Evolutionary conservation across 106 monocot species (phyloP), one percentile per base, ranked within the genome.

Genomic region (Hemerocallis citrina): DNA sequence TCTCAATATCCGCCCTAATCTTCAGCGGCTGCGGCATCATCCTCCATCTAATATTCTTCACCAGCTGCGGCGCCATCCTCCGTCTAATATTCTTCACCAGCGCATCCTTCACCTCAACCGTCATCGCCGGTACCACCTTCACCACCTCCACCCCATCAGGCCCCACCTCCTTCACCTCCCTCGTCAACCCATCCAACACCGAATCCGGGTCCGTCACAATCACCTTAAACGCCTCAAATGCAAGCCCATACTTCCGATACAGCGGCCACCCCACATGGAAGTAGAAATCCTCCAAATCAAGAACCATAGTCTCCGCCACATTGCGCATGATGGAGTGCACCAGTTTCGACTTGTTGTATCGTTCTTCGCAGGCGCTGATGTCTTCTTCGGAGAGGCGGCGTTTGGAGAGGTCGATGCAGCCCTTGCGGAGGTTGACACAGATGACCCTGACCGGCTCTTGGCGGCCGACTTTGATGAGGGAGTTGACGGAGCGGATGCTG

Each of bases 281-380:
- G 25, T 87, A 87, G 15, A 87, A 62, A 47, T 87, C 79, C 78
- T 86, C 81, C 11, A 86, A 75, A 52, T 86, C 86, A 23, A 78
- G 17, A 15, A 42, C 46, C 62, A 86, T 56, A 4, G 86, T 86
- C 75, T 86, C 86, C 14, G 78, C 81, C 40, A 96, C 96, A 27
- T 96, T 90, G 47, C 91, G 86, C 96, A 96, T 96, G 69, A 96
- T 96, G 28, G 96, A 96, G 52, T 96, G 96, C 0, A 96, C 91
- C 5, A 96, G 79, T 79, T 96, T 96, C 47, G 67, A 68, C 77
- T 96, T 96, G 69, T 96, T 96, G 67, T 87, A 96, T 29, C 90
- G 65, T 72, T 96, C 90, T 71, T 96, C 87, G 66, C 96, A 96
- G 14, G 72, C 61, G 41, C 79, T 71, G 52, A 88, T 74, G 49